Conservation (phyloP, 1,139 yeast species). For the Casaregolazyma lundiana region DNA sequence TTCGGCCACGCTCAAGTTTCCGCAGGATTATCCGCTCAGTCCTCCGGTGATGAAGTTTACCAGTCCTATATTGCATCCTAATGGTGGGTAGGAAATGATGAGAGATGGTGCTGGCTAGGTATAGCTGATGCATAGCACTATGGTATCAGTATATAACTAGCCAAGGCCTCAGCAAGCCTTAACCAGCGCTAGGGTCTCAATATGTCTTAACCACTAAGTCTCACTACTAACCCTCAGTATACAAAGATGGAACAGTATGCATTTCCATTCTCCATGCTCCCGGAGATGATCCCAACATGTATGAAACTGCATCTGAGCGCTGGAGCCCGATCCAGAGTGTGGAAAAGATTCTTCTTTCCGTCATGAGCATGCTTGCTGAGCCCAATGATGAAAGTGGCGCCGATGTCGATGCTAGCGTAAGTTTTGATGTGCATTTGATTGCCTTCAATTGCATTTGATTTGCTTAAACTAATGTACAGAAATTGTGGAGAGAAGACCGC, state of each 20-base stretch:
- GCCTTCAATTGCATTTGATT: background rate
- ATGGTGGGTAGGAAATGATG: conserved; percentile 42
- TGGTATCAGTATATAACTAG: too few relatives aligned
- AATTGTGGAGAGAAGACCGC: conserved; percentile 85
- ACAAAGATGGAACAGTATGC: conserved; percentile 92
- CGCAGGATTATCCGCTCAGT: conserved; percentile 81
- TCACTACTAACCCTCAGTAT: conserved; percentile 37
- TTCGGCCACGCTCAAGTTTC: conserved; percentile 78
- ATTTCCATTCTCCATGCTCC: conserved; percentile 93
- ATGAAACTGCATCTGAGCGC: conserved; percentile 90
- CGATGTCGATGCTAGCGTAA: conserved; percentile 81
- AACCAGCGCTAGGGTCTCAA: too few relatives aligned
- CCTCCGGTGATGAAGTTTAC: conserved; percentile 85
- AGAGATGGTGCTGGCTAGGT: too few relatives aligned
- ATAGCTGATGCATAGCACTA: too few relatives aligned
- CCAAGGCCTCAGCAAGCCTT: too few relatives aligned
- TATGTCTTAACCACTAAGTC: too few relatives aligned
- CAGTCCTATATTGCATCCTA: conserved; percentile 87
- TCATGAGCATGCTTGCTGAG: conserved; percentile 93
- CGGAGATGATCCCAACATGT: conserved; percentile 95
- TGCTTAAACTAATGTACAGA: too few relatives aligned
- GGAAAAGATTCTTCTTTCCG: conserved; percentile 87
- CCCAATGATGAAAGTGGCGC: conserved; percentile 98
- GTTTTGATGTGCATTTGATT: conserved; percentile 12
- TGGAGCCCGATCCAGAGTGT: conserved; percentile 98